Percentiles rank a stretch among this genome's conserved stretches.
Conservation (phyloP, 2,329 filamentous ascomycete genomes). For the Trichoderma oligosporum region DNA sequence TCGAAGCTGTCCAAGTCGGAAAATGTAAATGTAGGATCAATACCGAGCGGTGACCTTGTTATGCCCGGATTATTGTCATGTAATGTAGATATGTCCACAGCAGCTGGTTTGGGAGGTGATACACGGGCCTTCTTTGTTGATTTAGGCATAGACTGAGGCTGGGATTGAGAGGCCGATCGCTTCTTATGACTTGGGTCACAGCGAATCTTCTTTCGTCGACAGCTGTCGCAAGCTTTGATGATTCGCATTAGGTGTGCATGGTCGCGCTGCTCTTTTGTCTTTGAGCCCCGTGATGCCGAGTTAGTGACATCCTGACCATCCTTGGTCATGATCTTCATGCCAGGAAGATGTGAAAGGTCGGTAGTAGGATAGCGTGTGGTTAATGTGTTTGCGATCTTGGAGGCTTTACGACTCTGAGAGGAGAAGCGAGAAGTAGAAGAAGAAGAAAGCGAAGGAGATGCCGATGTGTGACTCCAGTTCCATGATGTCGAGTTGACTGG, state of each 20-base stretch:
- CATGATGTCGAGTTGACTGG: conserved; percentile 48
- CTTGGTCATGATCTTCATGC: conserved; percentile 64
- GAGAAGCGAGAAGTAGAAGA: conserved; percentile 30
- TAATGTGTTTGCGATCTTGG: conserved; percentile 25
- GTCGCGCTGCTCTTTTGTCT: conserved; percentile 65
- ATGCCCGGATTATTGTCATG: neutral
- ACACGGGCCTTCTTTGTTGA: conserved; percentile 42
- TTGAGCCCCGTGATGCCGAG: conserved; percentile 58
- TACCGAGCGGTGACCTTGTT: conserved; percentile 14
- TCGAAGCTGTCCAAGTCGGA: conserved; percentile 24
- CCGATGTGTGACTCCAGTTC: conserved; percentile 42
- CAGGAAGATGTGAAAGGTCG: conserved; percentile 54
- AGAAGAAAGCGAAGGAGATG: conserved; percentile 30
- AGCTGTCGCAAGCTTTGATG: conserved; percentile 63
- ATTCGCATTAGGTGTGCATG: conserved; percentile 64
- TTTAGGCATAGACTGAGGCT: conserved; percentile 33
- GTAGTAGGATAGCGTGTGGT: conserved; percentile 30
- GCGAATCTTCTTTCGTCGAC: conserved; percentile 60
- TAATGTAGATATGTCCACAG: neutral
- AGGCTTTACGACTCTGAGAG: conserved; percentile 25
- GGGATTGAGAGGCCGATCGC: conserved; percentile 35
- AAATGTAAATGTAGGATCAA: conserved; percentile 25
- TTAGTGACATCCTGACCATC: conserved; percentile 62
- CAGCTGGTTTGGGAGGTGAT: conserved; percentile 13
- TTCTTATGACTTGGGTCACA: conserved; percentile 59